Percentiles rank a stretch among this genome's conserved stretches.
These are phyloP conservation scores for Coniosporium apollinis DNA, from an alignment of 495 filamentous ascomycete genomes.

Conservation along the genomic window DNA sequence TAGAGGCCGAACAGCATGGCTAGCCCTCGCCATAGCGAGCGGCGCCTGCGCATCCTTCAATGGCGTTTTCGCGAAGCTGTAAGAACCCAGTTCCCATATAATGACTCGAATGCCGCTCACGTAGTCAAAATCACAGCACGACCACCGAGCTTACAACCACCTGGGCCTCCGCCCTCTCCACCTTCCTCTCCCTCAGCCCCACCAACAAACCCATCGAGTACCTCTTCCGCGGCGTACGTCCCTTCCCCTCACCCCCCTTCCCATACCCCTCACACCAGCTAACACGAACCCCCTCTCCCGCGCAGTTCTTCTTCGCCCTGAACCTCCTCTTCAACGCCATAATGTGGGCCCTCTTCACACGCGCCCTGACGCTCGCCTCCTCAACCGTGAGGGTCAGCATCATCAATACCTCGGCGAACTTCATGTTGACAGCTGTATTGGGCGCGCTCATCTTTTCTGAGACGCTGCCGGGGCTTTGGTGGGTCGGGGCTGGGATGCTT, in stretches of 20 bases:
- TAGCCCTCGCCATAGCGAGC: conserved; percentile 65
- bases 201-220: conserved; percentile 42
- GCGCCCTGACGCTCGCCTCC: conserved; percentile 64
- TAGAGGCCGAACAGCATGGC: no score
- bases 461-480: conserved; percentile 63
- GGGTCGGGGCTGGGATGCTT: conserved; percentile 67
- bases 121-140: conserved; percentile 35
- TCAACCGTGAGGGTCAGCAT: conserved; percentile 85
- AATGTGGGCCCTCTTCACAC: conserved; percentile 85
- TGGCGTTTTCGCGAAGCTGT: conserved; percentile 94
- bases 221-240: conserved; percentile 45
- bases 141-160: conserved; percentile 67
- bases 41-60: conserved; percentile 87
- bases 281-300: conserved; percentile 1
- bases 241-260: not conserved
- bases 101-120: no score
- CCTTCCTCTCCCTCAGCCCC: conserved; percentile 37
- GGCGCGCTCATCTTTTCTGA: conserved; percentile 62
- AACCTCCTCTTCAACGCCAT: conserved; percentile 82
- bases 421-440: conserved; percentile 75
- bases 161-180: conserved; percentile 46
- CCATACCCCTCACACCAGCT: not conserved
- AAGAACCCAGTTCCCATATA: conserved; percentile 17
- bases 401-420: conserved; percentile 87
- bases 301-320: conserved; percentile 66